Percentiles rank a stretch among this genome's conserved stretches.
Evolutionary conservation across 2,329 filamentous ascomycete species (phyloP).

Genomic region (Hypoxylon sp.): DNA sequence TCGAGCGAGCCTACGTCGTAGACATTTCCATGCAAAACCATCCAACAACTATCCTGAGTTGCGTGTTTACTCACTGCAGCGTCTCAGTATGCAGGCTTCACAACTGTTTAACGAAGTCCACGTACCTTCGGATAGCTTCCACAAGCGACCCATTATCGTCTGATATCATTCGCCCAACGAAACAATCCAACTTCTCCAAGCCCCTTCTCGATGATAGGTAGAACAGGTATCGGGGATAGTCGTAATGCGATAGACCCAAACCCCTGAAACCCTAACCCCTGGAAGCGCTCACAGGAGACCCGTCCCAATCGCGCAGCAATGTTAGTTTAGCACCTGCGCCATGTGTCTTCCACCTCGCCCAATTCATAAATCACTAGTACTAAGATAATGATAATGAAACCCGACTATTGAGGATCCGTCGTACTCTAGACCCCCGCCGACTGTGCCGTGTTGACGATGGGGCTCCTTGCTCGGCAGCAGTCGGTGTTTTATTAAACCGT

Average conservation of each 20-base stretch:
- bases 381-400: constrained; percentile 7
- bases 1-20: constrained; percentile 38
- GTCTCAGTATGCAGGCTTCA: constrained; percentile 13
- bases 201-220: background rate
- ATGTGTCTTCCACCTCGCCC: background rate
- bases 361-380: background rate
- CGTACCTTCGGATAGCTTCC: constrained; percentile 34
- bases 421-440: constrained; percentile 3
- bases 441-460: constrained; percentile 9
- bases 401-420: background rate
- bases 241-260: too few species aligned
- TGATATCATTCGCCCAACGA: background rate
- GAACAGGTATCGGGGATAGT: too few species aligned
- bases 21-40: constrained; percentile 42
- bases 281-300: background rate
- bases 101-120: constrained; percentile 3
- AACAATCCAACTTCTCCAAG: background rate
- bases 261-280: background rate
- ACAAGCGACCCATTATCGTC: constrained; percentile 24
- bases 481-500: constrained; percentile 23
- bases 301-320: background rate
- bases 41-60: constrained; percentile 41
- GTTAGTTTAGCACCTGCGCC: background rate
- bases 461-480: constrained; percentile 9
- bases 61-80: constrained; percentile 35